A percentile compares a stretch with the other conserved stretches of the same genome.
phyloP scores from a whole-genome alignment of 495 filamentous ascomycete genomes.

The Aspergillus mulundensis region DNA sequence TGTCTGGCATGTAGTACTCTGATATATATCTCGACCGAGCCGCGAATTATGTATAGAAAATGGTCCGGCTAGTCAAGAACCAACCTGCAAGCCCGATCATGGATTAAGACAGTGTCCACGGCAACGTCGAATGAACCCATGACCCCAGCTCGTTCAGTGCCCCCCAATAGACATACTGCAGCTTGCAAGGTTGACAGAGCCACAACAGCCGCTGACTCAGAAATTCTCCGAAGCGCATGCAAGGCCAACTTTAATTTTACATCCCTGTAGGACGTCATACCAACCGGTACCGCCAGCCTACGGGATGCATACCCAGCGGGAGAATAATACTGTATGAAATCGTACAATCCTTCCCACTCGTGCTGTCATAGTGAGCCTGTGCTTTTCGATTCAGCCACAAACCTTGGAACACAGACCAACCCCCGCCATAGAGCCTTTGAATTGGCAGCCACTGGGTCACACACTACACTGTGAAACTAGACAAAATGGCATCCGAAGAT shows the following conservation, averaged over 20 bases:
- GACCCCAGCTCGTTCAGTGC: too few species aligned
- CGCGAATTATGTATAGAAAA: neutral
- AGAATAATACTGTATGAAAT: neutral
- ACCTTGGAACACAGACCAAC: too few species aligned
- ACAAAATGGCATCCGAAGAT: slow-evolving; percentile 11
- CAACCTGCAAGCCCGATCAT: neutral
- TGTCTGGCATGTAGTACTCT: neutral
- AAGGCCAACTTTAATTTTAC: slow-evolving; percentile 10
- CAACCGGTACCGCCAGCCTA: neutral
- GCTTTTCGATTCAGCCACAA: neutral
- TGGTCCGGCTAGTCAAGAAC: neutral
- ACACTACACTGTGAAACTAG: neutral
- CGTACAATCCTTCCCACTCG: neutral
- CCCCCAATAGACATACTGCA: too few species aligned
- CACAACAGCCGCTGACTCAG: slow-evolving; percentile 13
- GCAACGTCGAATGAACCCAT: neutral
- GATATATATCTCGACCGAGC: neutral
- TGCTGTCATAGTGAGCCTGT: neutral
- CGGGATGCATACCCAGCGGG: neutral
- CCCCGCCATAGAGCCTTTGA: too few species aligned
- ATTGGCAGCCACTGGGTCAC: neutral
- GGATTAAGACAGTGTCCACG: neutral
- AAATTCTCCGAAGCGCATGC: slow-evolving; percentile 19
- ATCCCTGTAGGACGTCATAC: neutral
- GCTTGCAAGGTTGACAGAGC: neutral